These are phyloP conservation scores for apple (Malus domestica) DNA, from an alignment of 306 rosid genomes.

Conservation along the genomic window ASM211411v1 NC_041804.1:38323001-38323500, in stretches of 20 bases:
- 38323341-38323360: background rate
- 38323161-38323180: background rate
- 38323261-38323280: background rate
- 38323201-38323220: background rate
- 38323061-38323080: constrained; percentile 24
- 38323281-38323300: background rate
- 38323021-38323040: constrained; percentile 28
- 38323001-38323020: constrained; percentile 36
- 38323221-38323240: background rate
- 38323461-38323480: background rate
- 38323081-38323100: background rate
- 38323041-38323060: constrained; percentile 59
- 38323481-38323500: background rate
- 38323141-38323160: background rate
- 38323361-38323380: too few relatives aligned
- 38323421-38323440: background rate
- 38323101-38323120: background rate
- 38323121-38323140: background rate
- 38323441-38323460: background rate
- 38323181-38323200: background rate
- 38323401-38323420: background rate
- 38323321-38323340: background rate
- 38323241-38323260: background rate
- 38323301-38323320: background rate
- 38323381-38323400: too few relatives aligned